Evolutionary conservation across 176 grass and related monocot species (phyloP).

Genomic region (Bromus sterilis): DNA sequence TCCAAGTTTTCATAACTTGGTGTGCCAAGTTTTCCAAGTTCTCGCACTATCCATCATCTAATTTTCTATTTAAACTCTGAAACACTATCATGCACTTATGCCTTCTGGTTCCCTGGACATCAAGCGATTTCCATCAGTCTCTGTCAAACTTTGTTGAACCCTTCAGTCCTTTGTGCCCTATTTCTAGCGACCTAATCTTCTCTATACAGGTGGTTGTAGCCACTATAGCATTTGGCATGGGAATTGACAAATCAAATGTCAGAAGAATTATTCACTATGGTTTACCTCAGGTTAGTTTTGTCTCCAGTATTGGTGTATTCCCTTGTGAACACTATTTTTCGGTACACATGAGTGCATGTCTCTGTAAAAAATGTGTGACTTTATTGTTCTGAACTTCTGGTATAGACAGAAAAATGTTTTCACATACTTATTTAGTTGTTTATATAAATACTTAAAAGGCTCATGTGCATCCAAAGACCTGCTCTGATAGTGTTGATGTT

Average conservation of each 20-base stretch:
- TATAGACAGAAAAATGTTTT: not conserved
- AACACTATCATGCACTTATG: not conserved
- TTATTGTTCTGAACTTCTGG: not conserved
- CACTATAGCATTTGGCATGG: constrained; percentile 99
- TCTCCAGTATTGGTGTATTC: constrained; percentile 3
- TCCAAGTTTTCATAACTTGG: not conserved
- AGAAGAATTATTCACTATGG: constrained; percentile 96
- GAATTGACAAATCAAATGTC: constrained; percentile 95
- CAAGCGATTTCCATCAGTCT: not conserved
- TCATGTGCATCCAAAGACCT: not conserved
- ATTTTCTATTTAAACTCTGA: not conserved
- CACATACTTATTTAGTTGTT: constrained; percentile 17
- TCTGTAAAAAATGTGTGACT: not conserved
- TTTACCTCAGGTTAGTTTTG: constrained; percentile 69
- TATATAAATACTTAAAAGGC: not conserved
- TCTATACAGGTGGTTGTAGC: constrained; percentile 84
- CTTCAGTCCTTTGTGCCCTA: not conserved
- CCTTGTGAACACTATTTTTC: not conserved
- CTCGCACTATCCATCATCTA: not conserved
- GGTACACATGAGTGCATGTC: not conserved
- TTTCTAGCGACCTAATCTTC: constrained; percentile 6
- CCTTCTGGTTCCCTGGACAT: not conserved
- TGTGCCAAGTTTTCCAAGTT: no score
- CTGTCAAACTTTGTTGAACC: not conserved
- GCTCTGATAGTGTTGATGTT: not conserved